Conservation (phyloP, 495 filamentous ascomycete genomes). For the Xanthoparmelia taractica region DNA sequence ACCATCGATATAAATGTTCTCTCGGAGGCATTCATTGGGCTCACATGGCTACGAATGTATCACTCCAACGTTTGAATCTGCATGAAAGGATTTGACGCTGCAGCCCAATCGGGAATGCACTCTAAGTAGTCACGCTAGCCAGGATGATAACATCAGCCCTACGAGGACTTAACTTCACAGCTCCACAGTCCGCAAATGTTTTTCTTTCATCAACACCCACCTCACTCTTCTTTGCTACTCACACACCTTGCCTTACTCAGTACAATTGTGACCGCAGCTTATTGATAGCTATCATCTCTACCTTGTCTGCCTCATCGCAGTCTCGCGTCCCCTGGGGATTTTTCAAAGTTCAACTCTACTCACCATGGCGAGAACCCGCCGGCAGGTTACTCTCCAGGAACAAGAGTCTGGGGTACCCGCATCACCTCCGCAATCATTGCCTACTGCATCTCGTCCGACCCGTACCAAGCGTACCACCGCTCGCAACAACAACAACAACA, state of each 20-base stretch:
- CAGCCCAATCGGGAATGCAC: neutral
- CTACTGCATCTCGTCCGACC: neutral
- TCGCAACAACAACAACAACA: neutral
- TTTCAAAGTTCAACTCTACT: neutral
- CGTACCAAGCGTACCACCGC: neutral
- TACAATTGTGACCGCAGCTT: neutral
- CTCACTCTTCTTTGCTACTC: neutral
- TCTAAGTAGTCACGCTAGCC: neutral
- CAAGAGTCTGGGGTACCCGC: slow-evolving; percentile 5
- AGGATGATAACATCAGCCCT: slow-evolving; percentile 11
- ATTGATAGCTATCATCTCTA: neutral
- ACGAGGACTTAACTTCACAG: neutral
- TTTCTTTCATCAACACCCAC: neutral
- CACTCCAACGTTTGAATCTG: too few relatives aligned
- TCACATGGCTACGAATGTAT: too few relatives aligned
- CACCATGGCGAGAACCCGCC: slow-evolving; percentile 7
- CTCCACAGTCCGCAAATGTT: neutral
- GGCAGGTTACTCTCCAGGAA: neutral
- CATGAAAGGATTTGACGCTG: too few relatives aligned
- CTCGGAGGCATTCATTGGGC: too few relatives aligned
- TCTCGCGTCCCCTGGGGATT: neutral
- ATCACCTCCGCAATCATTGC: slow-evolving; percentile 14
- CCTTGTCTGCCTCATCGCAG: neutral
- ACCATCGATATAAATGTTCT: too few relatives aligned
- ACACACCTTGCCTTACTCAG: neutral